These are phyloP conservation scores for Paecilomyces variotii DNA, from an alignment of 2,329 filamentous ascomycete genomes.

Conservation along the genomic window DNA sequence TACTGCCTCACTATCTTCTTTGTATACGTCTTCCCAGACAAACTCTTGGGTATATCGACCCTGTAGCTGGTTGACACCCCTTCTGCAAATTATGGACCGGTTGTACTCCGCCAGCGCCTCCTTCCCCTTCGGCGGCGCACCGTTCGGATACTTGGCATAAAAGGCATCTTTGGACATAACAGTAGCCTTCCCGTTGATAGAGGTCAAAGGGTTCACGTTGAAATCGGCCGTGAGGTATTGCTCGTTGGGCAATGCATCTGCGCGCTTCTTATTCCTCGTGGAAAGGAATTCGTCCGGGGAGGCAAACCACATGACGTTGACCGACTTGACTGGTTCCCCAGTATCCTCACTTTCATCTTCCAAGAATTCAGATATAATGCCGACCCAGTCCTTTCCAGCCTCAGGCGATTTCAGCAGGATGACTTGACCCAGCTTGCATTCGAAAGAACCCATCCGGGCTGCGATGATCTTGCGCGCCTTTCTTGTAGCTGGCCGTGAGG, in stretches of 20 bases:
- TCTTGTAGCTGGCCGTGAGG: constrained; percentile 20
- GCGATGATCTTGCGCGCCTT: constrained; percentile 56
- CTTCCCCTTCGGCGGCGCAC: constrained; percentile 59
- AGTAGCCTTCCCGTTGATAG: constrained; percentile 82
- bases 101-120: constrained; percentile 60
- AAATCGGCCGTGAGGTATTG: constrained; percentile 83
- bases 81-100: constrained; percentile 81
- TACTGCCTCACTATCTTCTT: constrained; percentile 57
- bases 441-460: constrained; percentile 72
- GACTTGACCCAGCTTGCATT: constrained; percentile 72
- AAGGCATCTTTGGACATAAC: constrained; percentile 69
- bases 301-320: constrained; percentile 87
- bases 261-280: constrained; percentile 72
- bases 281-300: constrained; percentile 82
- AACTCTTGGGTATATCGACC: constrained; percentile 91
- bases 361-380: constrained; percentile 74
- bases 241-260: constrained; percentile 77
- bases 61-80: constrained; percentile 82
- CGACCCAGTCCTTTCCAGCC: constrained; percentile 82
- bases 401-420: constrained; percentile 84
- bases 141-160: constrained; percentile 60
- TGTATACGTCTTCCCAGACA: constrained; percentile 78
- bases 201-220: constrained; percentile 77
- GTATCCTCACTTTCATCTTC: constrained; percentile 65
- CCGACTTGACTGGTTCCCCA: constrained; percentile 52